These are phyloP conservation scores for Scedosporium apiospermum DNA, from an alignment of 2,329 filamentous ascomycete genomes.

Conservation along the genomic window DNA sequence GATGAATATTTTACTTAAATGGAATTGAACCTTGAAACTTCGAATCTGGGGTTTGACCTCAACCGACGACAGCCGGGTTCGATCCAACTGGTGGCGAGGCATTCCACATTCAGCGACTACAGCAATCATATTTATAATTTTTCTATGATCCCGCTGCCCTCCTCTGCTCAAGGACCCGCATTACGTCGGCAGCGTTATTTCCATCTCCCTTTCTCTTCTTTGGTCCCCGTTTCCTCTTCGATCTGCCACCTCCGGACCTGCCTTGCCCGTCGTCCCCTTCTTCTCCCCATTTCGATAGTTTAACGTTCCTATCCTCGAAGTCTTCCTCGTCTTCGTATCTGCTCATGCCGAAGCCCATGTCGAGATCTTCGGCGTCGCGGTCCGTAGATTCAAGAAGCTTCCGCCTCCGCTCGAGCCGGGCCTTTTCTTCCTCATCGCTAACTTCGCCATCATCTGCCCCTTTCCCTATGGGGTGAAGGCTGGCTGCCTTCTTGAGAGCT, in stretches of 20 bases:
- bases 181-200: constrained; percentile 71
- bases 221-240: constrained; percentile 57
- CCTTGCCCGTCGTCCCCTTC: constrained; percentile 40
- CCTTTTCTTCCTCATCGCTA: constrained; percentile 33
- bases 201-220: constrained; percentile 72
- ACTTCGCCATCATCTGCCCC: constrained; percentile 21
- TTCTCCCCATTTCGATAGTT: constrained; percentile 56
- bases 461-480: constrained; percentile 41
- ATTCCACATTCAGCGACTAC: neutral
- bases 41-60: too few relatives aligned
- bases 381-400: constrained; percentile 66
- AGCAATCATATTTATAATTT: neutral
- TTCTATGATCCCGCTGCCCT: constrained; percentile 24
- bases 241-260: constrained; percentile 27
- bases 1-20: too few relatives aligned
- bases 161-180: constrained; percentile 63
- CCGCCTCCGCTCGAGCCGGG: constrained; percentile 58
- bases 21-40: too few relatives aligned
- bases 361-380: constrained; percentile 82
- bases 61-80: too few relatives aligned
- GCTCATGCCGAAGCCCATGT: constrained; percentile 87
- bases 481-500: constrained; percentile 75
- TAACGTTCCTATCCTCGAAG: constrained; percentile 57
- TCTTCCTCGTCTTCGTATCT: constrained; percentile 84
- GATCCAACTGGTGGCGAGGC: too few relatives aligned